Base-by-base conservation (phyloP, 768 basidiomycete genomes). In the Trametes villosa region DNA sequence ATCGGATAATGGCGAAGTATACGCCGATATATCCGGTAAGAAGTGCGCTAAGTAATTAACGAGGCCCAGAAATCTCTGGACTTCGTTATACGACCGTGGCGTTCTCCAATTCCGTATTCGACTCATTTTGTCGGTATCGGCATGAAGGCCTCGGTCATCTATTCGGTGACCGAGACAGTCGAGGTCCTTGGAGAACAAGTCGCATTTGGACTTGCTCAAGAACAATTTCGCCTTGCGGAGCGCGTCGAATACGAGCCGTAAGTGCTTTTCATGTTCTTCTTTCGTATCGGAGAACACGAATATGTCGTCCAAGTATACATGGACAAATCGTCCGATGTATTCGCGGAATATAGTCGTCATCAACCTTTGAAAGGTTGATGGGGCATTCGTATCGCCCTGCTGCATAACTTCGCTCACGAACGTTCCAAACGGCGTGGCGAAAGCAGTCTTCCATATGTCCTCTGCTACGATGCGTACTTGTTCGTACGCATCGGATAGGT, bases 81-180 rank as follows among this genome's bases (percentile, higher is more conserved):
- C n/a, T n/a, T n/a, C n/a, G n/a, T n/a, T n/a, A n/a, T n/a, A n/a
- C n/a, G n/a, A n/a, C n/a, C n/a, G n/a, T n/a, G n/a, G n/a, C n/a
- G n/a, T n/a, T n/a, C n/a, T n/a, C 79, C 77, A 81, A 0, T 75
- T 64, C 0, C 67, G 40, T 3, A 80, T 73, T 0, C 53, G 27
- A 1, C 41, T 52, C 45, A 81, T 54, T 55, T 81, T 81, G 59
- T 79, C 72, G 0, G 59, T 13, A 33, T 78, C 73, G 0, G 73
- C 68, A 50, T 76, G 73, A 1, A 81, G 66, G 0, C 80, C 78
- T 1, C 67, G 20, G 24, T 77, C 67, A 53, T 78, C 75, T 9
- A 82, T 76, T 0, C 74, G 51, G 45, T 79, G 77, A 0, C 80
- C 78, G 0, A 81, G 68, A 56, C 74, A 77, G 27, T 78, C 72